Base-by-base conservation (phyloP, 192 early-diverging fungal genomes). In the Allomyces arbusculus region DNA sequence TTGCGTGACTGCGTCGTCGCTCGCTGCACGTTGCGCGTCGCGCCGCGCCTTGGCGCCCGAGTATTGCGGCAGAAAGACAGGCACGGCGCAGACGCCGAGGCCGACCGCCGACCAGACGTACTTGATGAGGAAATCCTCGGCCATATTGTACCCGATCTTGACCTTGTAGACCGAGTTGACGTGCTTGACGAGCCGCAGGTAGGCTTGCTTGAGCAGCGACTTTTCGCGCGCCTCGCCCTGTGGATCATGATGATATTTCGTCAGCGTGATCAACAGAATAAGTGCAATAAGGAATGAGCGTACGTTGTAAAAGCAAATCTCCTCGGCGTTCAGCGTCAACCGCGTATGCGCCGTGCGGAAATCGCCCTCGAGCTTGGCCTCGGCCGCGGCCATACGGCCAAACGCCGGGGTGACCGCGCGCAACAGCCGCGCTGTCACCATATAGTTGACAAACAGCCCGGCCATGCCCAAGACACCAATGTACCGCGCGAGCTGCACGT, bases 31-130 rank as follows among this genome's bases (percentile, higher is more conserved):
- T 8, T 40, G 33, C 33, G 33, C 33, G 8, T 40, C 33, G 50
- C 16, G 20, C 2, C 50, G 50, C 16, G 50, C 12, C 50, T 58
- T 58, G 50, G 3, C 1, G 12, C 50, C 50, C 12, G 50, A 58
- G 50, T 58, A 58, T 14, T 58, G 16, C 9, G 80, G 80, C 66
- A 87, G 81, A 71, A 97, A 95, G 58, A 95, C 91, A 1, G 94
- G 94, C 63, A 95, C 77, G 58, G 86, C 82, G 65, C 89, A 86
- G 64, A 88, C 82, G 55, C 87, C 72, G 61, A 92, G 79, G 23
- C 94, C 94, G 65, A 91, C 80, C 44, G 94, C 92, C 44, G 87
- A 87, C 94, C 94, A 97, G 9, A 79, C 84, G 77, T 97, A 97
- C 74, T 97, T 97, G 77, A 97, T 91, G 19, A 61, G 19, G 63